Conservation (phyloP, 202 grass and related monocot species). For the Panicum hallii region DNA sequence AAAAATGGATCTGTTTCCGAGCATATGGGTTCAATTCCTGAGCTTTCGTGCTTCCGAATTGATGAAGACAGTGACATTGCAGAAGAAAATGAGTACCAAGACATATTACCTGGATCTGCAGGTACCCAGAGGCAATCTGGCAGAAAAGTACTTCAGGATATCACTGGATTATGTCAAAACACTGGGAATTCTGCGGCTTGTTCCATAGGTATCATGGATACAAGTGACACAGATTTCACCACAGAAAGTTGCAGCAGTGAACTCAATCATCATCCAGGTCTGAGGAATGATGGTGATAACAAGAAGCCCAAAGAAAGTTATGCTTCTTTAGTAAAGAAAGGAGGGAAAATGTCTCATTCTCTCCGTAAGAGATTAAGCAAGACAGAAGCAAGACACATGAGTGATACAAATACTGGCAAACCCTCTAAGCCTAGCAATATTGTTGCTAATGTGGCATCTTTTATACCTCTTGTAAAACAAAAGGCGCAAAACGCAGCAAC, state of each 20-base stretch:
- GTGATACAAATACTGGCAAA: slow-evolving; percentile 56
- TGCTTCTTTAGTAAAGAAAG: slow-evolving; percentile 61
- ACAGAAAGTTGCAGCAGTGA: slow-evolving; percentile 34
- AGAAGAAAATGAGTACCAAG: slow-evolving; percentile 57
- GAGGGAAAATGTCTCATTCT: slow-evolving; percentile 52
- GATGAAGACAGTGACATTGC: slow-evolving; percentile 75
- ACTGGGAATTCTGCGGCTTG: slow-evolving; percentile 37
- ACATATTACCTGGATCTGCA: slow-evolving; percentile 32
- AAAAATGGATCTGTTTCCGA: slow-evolving; percentile 61
- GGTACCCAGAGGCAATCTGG: slow-evolving; percentile 34
- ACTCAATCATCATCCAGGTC: slow-evolving; percentile 40
- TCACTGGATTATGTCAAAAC: slow-evolving; percentile 70
- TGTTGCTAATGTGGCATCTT: slow-evolving; percentile 73
- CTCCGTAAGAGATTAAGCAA: slow-evolving; percentile 60
- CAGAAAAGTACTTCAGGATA: slow-evolving; percentile 65
- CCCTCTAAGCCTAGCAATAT: slow-evolving; percentile 80
- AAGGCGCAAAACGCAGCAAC: slow-evolving; percentile 62
- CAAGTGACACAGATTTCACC: slow-evolving; percentile 33
- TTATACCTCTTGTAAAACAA: slow-evolving; percentile 84
- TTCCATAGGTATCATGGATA: slow-evolving; percentile 53
- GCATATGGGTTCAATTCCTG: slow-evolving; percentile 62
- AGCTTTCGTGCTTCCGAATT: slow-evolving; percentile 86
- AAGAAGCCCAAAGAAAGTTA: slow-evolving; percentile 58
- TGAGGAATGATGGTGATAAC: slow-evolving; percentile 46
- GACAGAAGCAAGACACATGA: slow-evolving; percentile 41